These are phyloP conservation scores for Funneliformis caledonium DNA, from an alignment of 371 early-diverging fungal species.

Conservation along the genomic window DNA sequence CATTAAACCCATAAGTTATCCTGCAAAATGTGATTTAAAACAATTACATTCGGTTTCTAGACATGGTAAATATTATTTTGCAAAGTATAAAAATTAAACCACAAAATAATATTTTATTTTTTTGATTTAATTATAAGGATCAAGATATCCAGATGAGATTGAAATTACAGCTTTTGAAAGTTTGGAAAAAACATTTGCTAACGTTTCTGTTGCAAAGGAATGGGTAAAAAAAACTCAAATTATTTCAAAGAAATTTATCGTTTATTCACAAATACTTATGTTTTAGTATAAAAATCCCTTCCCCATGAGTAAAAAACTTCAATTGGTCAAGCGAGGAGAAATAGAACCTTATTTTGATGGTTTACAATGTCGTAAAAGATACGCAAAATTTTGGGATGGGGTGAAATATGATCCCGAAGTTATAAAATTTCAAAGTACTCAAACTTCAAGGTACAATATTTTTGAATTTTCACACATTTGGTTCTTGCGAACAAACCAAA, in stretches of 20 bases:
- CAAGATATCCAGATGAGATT: neutral
- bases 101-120: too few species aligned
- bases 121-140: neutral
- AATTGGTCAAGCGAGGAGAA: neutral
- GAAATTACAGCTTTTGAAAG: neutral
- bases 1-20: neutral
- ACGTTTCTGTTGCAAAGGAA: neutral
- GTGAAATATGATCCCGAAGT: constrained; percentile 19
- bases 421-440: constrained; percentile 26
- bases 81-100: too few species aligned
- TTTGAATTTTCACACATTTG: neutral
- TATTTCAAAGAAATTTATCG: neutral
- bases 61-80: constrained; percentile 13
- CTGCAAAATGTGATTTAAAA: neutral
- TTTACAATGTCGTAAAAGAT: neutral
- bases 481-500: neutral
- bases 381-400: constrained; percentile 21
- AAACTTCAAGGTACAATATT: constrained; percentile 10
- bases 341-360: constrained; percentile 27
- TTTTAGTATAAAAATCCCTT: neutral
- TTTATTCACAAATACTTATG: neutral
- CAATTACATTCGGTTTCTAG: constrained; percentile 23
- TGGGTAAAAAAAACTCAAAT: neutral
- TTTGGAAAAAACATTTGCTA: neutral
- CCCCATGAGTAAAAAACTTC: neutral